Base-by-base conservation (phyloP, 2,329 filamentous ascomycete species). In the Talaromyces sp. region DNA sequence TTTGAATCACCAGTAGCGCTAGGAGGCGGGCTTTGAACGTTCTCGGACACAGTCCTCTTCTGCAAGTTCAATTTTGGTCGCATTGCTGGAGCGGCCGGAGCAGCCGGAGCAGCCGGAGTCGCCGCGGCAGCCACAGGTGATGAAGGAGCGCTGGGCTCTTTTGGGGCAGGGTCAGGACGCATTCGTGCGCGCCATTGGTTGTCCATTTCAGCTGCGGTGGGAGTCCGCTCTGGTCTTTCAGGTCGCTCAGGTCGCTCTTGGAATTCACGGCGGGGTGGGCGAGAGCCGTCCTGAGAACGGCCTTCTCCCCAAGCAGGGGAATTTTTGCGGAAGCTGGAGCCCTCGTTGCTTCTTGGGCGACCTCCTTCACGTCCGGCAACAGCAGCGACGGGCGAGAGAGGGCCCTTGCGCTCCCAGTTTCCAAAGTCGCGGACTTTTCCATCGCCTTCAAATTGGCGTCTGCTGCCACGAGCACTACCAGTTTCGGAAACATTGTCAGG, bases 391-490 rank as follows among this genome's bases (percentile, higher is more conserved):
- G 93, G 91, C 46, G 93, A 91, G 62, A 98, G 83, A 40, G 95
- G 95, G 12, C 95, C 95, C 74, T 91, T 95, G 70, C 95, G 90
- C 79, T 97, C 93, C 95, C 95, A 99, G 77, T 92, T 96, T 69
- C 86, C 84, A 68, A 95, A 89, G 74, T 96, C 91, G 63, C 91
- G 88, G 62, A 86, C 79, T 75, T 91, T 93, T 68, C 89, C 89
- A 74, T 93, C 91, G 59, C 82, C 81, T 66, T 86, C 85, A 58
- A 86, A 86, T 68, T 90, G 89, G 68, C 90, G 88, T 69, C 87
- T 81, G 65, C 85, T 81, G 54, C 78, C 80, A 64, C 90, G 90
- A 59, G 92, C 89, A 68, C 85, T 83, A 55, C 80, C 81, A 58
- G 78, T 79, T 68, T 84, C 82, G 8, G 82, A 86, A 65, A 77